Base-by-base conservation (phyloP, 2,329 filamentous ascomycete genomes). In the Aspergillus fumigatus region DNA sequence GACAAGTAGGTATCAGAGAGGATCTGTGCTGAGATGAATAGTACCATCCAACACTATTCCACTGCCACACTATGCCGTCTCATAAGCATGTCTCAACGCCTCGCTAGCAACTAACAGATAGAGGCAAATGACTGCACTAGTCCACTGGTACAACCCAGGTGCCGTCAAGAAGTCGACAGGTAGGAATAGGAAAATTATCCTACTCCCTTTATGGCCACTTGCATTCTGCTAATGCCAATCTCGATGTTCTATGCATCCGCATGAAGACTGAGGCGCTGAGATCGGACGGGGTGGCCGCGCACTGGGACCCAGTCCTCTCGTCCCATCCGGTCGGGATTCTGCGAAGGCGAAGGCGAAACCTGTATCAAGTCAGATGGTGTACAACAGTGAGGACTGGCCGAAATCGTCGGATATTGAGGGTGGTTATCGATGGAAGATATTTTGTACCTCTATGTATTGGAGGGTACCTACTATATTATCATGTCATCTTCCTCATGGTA, bases 301-400 rank as follows among this genome's bases (percentile, higher is more conserved):
- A 50, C 58, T 61, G 59, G 60, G 40, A 26, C 29, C 35, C 32
- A 25, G 53, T 51, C 48, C 48, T 23, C 52, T 58, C 56, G 63
- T 64, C 57, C 64, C 63, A 60, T 65, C 63, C 59, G 63, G 61
- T 65, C 62, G 63, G 64, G 55, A 61, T 62, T 63, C 52, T 59
- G 57, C 57, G 56, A 58, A 54, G 56, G 53, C 54, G 59, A 51
- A 55, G 53, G 55, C 56, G 26, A 58, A 47, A 47, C 23, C 32
- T 47, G 43, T 26, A 43, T 23, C 21, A 23, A 21, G 40, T 38
- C 14, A 38, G 32, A 38, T 38, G 32, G 14, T 17, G 32, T 38
- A 38, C 17, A 38, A 14, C 32, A 38, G 32, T 7, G 32, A 17
- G 32, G 32, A 38, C 32, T 38, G 14, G 32, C 17, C 14, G 14